Conservation (phyloP, 306 rosid genomes). For the Vicia sativa region DNA sequence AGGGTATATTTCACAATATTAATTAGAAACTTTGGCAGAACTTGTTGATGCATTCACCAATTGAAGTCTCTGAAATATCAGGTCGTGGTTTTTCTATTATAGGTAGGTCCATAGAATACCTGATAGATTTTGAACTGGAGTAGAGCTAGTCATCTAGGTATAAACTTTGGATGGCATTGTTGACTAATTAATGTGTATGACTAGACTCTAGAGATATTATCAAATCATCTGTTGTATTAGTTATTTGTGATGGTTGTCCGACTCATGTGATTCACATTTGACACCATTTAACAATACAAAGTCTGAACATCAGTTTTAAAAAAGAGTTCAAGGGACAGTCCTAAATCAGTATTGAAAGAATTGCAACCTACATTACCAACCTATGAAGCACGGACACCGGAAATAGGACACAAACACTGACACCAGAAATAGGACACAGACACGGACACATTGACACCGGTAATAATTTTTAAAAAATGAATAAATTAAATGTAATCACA, state of each 20-base stretch:
- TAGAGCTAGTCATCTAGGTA: conserved; percentile 21
- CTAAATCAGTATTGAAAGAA: no score
- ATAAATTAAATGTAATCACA: no score
- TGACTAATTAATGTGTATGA: conserved; percentile 25
- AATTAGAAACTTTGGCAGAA: conserved; percentile 27
- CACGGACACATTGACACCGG: no score
- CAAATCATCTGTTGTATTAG: neutral
- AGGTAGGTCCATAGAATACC: neutral
- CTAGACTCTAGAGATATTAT: conserved; percentile 4
- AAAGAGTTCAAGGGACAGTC: no score
- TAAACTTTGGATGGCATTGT: conserved; percentile 22
- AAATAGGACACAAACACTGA: no score
- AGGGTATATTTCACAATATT: conserved; percentile 28
- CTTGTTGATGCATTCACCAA: conserved; percentile 28
- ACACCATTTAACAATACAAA: neutral
- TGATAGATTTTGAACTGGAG: neutral
- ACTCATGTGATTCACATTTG: neutral
- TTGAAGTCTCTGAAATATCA: no score
- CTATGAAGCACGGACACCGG: no score
- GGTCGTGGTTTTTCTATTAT: conserved; percentile 2
- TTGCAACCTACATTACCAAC: no score
- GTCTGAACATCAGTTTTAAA: neutral
- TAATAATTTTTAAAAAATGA: no score
- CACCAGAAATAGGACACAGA: no score
- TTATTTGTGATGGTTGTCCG: conserved; percentile 26